Conservation (phyloP, 768 basidiomycete genomes). For the Clitopilus hobsonii region DNA sequence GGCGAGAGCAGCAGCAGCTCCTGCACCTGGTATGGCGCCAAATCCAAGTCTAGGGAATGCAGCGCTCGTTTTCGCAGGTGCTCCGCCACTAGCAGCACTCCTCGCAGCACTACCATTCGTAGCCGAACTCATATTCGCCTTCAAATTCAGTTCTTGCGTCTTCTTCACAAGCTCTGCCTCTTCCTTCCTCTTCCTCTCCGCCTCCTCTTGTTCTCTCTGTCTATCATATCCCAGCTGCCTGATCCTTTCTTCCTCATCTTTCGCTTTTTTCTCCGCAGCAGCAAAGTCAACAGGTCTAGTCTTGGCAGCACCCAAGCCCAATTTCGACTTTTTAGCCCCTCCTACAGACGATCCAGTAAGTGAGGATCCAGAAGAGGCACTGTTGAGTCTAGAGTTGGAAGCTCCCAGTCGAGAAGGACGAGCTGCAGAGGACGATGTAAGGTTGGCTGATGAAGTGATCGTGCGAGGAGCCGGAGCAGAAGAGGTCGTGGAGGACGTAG, state of each 20-base stretch:
- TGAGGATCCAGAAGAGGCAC: slow-evolving; percentile 23
- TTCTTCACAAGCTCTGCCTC: slow-evolving; percentile 50
- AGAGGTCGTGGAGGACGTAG: slow-evolving; percentile 23
- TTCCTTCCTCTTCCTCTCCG: slow-evolving; percentile 52
- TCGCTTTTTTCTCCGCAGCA: slow-evolving; percentile 85
- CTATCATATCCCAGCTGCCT: slow-evolving; percentile 91
- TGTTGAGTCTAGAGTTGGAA: slow-evolving; percentile 33
- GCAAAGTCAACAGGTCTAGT: slow-evolving; percentile 88
- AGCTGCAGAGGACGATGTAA: slow-evolving; percentile 48
- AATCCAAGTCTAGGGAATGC: slow-evolving; percentile 78
- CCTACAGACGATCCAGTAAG: slow-evolving; percentile 15
- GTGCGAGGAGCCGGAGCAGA: slow-evolving; percentile 46
- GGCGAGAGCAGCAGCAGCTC: slow-evolving; percentile 47
- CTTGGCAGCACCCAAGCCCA: slow-evolving; percentile 87
- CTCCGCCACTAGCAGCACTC: slow-evolving; percentile 8
- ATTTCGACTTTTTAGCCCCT: slow-evolving; percentile 59
- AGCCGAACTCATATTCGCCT: slow-evolving; percentile 21
- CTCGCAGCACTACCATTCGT: slow-evolving; percentile 10
- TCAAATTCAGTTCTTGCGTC: slow-evolving; percentile 32
- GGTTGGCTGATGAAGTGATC: slow-evolving; percentile 29
- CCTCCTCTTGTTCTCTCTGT: slow-evolving; percentile 75
- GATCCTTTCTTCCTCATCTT: slow-evolving; percentile 89
- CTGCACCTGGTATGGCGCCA: slow-evolving; percentile 69
- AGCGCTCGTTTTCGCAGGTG: slow-evolving; percentile 9
- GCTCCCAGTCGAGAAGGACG: slow-evolving; percentile 38